Evolutionary conservation across 2,329 filamentous ascomycete species (phyloP), one percentile per base, ranked within the genome.

Genomic region (Aspergillus felis): DNA sequence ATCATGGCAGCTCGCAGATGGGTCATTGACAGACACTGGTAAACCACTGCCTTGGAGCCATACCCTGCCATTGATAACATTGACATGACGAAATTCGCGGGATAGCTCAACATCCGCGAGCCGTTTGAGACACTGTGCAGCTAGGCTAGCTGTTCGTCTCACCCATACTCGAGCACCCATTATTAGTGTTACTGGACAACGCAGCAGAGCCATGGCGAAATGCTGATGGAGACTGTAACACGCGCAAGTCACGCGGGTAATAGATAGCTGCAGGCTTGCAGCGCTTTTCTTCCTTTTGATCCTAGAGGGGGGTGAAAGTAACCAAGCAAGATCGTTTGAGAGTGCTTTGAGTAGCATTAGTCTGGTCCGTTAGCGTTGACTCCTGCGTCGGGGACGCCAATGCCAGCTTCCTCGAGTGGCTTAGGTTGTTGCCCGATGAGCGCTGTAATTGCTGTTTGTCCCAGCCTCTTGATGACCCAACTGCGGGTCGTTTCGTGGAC

Each of bases 381-480:
- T 22, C 41, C 41, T 44, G 20, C n/a, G 3, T 20, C n/a, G n/a
- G n/a, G n/a, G 41, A 12, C 22, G 22, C 41, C 6, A 44, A 22
- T 24, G 12, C 44, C 24, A 6, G 14, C 4, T 24, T 46, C n/a
- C 44, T 47, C 8, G 32, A 52, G 22, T 53, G 59, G 55, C 29
- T 58, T 59, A 51, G 48, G 49, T 54, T 61, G 57, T 55, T 48
- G 51, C 56, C 57, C 42, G 58, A 50, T 42, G 50, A 50, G 9
- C 4, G 10, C 28, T 29, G 28, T 29, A 29, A 29, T 4, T 53
- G 51, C 44, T 41, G 48, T 64, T 66, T 46, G 53, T 64, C 60
- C 63, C 60, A 64, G 60, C 60, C 62, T 63, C 48, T 55, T 52
- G 51, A 54, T 48, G 56, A 65, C 66, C 66, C 64, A 69, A 66